phyloP scores from a whole-genome alignment of 495 filamentous ascomycete genomes.

The Neurospora discreta region DNA sequence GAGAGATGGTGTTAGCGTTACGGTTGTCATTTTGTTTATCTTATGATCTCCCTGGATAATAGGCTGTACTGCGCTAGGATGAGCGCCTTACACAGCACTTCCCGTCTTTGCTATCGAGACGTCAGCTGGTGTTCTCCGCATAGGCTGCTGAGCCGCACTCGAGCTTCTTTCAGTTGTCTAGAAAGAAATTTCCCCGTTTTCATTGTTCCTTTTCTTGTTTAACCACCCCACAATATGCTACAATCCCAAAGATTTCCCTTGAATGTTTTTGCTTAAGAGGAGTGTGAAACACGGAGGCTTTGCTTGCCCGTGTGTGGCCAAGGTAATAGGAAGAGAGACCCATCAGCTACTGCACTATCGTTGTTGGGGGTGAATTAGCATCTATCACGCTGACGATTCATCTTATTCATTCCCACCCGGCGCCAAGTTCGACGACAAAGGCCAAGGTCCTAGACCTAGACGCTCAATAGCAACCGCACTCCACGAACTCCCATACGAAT shows the following conservation, averaged over 20 bases:
- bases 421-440: background rate
- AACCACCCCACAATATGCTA: background rate
- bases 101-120: background rate
- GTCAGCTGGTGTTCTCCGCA: background rate
- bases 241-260: background rate
- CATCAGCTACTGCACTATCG: background rate
- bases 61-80: background rate
- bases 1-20: conserved; percentile 55
- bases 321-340: background rate
- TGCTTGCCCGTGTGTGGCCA: background rate
- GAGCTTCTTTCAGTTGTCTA: background rate
- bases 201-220: background rate
- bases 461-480: background rate
- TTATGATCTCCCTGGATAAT: background rate
- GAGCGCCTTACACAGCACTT: background rate
- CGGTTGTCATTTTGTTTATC: background rate
- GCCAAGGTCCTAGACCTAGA: background rate
- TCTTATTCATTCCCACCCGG: background rate
- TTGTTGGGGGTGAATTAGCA: background rate
- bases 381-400: background rate
- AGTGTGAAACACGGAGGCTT: background rate
- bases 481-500: background rate
- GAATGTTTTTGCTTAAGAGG: background rate
- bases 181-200: background rate
- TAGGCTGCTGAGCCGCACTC: background rate